Base-by-base conservation (phyloP, 2,329 filamentous ascomycete species). In the Geosmithia flava region DNA sequence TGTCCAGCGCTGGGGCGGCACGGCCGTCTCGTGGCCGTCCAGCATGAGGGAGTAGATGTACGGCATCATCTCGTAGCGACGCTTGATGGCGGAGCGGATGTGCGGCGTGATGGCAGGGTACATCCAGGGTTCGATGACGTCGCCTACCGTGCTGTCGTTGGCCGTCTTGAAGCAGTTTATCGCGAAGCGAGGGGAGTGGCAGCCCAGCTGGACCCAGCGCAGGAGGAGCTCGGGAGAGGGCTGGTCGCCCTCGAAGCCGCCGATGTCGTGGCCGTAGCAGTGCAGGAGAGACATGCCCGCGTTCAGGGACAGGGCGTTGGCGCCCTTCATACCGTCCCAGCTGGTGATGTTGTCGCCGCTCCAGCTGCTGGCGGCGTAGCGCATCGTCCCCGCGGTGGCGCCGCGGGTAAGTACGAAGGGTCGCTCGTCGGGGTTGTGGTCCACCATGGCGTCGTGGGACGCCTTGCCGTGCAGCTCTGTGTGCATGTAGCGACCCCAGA, bases 131-230 rank as follows among this genome's bases (percentile, higher is more conserved):
- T 87, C 83, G 50, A 87, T 87, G 0, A 87, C 82, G 37, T 85
- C 83, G 7, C 83, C 83, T 20, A 85, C 71, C 0, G 70, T 69
- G 55, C 81, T 86, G 61, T 87, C 79, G 1, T 74, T 67, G 0
- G 76, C 72, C 0, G 84, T 87, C 65, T 87, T 87, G 74, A 83
- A 87, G 62, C 83, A 87, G 62, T 87, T 87, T 67, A 87, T 87
- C 11, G 83, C 80, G 55, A 87, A 87, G 0, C 83, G 78, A 0
- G 80, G 74, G 1, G 81, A 83, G 63, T 86, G 76, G 51, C 80
- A 76, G 6, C 83, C 84, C 2, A 85, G 71, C 57, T 87, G 84
- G 13, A 87, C 71, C 84, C 84, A 88, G 29, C 83, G 77, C 2
- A 87, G 74, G 0, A 87, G 71, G 2, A 86, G 71, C 56, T 87